A percentile compares a stretch with the other conserved stretches of the same genome.
Evolutionary conservation across 2,329 filamentous ascomycete species (phyloP).

Genomic region (Coniosporium tulheliwenetii): DNA sequence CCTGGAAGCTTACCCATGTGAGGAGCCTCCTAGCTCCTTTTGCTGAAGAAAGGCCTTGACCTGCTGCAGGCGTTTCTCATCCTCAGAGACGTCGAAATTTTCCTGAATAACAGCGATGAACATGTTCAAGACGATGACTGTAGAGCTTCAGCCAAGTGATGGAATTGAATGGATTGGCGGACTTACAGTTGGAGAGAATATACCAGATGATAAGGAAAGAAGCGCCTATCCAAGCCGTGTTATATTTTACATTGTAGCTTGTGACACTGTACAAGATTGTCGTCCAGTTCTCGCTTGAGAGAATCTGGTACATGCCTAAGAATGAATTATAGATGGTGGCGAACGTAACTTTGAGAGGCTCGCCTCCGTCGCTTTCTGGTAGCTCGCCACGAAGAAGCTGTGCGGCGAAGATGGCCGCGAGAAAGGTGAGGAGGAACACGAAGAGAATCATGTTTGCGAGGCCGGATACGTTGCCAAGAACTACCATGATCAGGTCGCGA

Average conservation of each 20-base stretch:
- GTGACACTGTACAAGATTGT: slow-evolving; percentile 71
- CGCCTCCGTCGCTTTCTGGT: slow-evolving; percentile 45
- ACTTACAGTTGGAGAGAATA: slow-evolving; percentile 62
- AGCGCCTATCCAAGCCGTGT: slow-evolving; percentile 85
- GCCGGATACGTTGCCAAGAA: slow-evolving; percentile 83
- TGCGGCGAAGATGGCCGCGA: slow-evolving; percentile 82
- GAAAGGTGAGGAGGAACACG: slow-evolving; percentile 87
- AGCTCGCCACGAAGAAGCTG: slow-evolving; percentile 87
- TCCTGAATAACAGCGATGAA: slow-evolving; percentile 99
- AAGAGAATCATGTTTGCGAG: slow-evolving; percentile 90
- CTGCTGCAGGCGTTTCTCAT: slow-evolving; percentile 93
- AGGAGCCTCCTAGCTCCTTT: slow-evolving; percentile 61
- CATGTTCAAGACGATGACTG: slow-evolving; percentile 89
- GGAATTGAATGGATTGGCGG: too few species aligned
- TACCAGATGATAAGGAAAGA: slow-evolving; percentile 92
- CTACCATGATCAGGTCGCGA: slow-evolving; percentile 68
- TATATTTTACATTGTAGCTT: slow-evolving; percentile 43
- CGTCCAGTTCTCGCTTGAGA: slow-evolving; percentile 97
- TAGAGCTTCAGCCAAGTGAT: too few species aligned
- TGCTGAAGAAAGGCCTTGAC: slow-evolving; percentile 88
- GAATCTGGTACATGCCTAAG: slow-evolving; percentile 90
- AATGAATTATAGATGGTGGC: slow-evolving; percentile 90
- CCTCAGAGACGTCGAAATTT: slow-evolving; percentile 96
- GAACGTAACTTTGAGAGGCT: slow-evolving; percentile 59
- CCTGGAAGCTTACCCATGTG: slow-evolving; percentile 29